Base-by-base conservation (phyloP, 2,329 filamentous ascomycete species). In the Sarocladium kiliense region DNA sequence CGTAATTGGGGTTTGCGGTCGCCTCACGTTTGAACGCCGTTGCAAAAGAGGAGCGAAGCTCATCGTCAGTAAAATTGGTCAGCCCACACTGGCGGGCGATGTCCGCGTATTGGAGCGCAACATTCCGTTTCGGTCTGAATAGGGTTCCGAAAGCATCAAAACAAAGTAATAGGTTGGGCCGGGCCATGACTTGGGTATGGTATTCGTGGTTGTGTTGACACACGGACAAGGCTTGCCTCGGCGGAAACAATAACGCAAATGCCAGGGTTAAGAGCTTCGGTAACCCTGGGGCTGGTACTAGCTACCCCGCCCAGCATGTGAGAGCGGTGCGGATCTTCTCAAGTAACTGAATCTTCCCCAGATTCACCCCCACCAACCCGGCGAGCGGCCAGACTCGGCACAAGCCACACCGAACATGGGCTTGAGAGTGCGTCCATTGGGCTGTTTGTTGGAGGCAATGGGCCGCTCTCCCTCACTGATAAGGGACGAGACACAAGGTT, bases 101-200 rank as follows among this genome's bases (percentile, higher is more conserved):
- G 19, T 74, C 66, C 36, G 68, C 74, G 64, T 87, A 87, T 60
- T 84, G 79, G 54, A 71, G 64, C 4, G 73, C 69, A 7, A 86
- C 75, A 1, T 79, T 69, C 10, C 63, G 61, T 50, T 70, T 76
- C 0, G 82, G 81, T 11, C 66, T 69, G 66, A 84, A 86, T 2
- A 87, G 70, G 0, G 84, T 87, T n/a, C 80, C 82, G 60, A 86
- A 86, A 3, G 83, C 84, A 64, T 87, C 84, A 54, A 87, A 80
- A 57, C 80, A 82, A 1, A 86, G 65, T 1, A 86, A 67, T 2
- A 86, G 71, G 57, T 81, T 51, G 3, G 47, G 47, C 2, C 47
- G 47, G 10, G 11, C 5, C 27, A 27, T 34, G 23, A 25, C 36
- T 26, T 3, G 12, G 26, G 25, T 9, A 3, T 18, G 14, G 2